A percentile compares a stretch with the other conserved stretches of the same genome.
These are phyloP conservation scores for Candida sp. DNA, from an alignment of 1,139 yeast species.

Conservation along the genomic window DNA sequence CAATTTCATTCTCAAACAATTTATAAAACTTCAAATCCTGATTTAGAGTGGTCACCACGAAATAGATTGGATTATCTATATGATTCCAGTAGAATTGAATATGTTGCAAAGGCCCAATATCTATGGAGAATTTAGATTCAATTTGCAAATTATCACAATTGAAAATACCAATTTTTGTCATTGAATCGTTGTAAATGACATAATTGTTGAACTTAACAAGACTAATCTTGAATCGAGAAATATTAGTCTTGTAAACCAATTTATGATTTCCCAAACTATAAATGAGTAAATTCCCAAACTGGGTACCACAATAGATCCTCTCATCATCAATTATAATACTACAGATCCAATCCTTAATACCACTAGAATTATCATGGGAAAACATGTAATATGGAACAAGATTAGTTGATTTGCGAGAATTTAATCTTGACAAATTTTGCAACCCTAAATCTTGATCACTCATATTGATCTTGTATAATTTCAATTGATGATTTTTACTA, in stretches of 20 bases:
- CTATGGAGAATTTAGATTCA: slow-evolving; percentile 22
- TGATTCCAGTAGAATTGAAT: slow-evolving; percentile 2
- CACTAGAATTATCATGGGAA: background rate
- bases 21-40: slow-evolving; percentile 20
- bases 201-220: slow-evolving; percentile 17
- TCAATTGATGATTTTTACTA: slow-evolving; percentile 45
- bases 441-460: background rate
- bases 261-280: slow-evolving; percentile 15
- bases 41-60: slow-evolving; percentile 21
- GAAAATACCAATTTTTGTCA: slow-evolving; percentile 30
- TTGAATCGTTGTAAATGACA: slow-evolving; percentile 26
- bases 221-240: slow-evolving; percentile 29
- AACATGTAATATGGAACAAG: background rate
- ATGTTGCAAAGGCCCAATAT: slow-evolving; percentile 6
- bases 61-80: slow-evolving; percentile 18
- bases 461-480: slow-evolving; percentile 19
- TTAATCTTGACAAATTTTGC: background rate
- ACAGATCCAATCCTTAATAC: slow-evolving; percentile 15
- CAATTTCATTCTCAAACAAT: slow-evolving; percentile 17
- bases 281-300: slow-evolving; percentile 27
- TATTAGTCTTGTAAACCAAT: slow-evolving; percentile 13
- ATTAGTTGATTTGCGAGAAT: slow-evolving; percentile 3
- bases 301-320: slow-evolving; percentile 28
- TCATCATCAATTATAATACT: slow-evolving; percentile 16
- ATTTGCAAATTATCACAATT: slow-evolving; percentile 20